Evolutionary conservation across 495 filamentous ascomycete species (phyloP), one percentile per base, ranked within the genome.

Genomic region (Aspergillus nidulans): DNA sequence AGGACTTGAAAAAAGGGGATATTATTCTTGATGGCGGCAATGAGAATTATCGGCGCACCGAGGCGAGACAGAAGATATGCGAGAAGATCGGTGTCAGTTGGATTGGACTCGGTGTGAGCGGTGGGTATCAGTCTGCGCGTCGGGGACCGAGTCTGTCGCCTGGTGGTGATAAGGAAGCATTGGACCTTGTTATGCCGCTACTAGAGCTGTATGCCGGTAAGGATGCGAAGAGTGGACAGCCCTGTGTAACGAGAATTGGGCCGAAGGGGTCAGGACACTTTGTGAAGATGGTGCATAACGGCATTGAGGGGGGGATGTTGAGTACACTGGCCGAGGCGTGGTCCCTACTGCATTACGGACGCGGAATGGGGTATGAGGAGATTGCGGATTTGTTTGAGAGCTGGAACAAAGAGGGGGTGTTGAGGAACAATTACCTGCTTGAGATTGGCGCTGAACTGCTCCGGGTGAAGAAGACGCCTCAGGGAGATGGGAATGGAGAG

Each of bases 281-380:
- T 60, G 84, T 89, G 30, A 90, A 91, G 67, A 90, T 89, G 85
- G 78, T 88, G 0, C 87, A 90, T 61, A 89, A 49, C 61, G 85
- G 85, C 4, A 88, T 90, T 44, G 85, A 91, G 65, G 84, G 88
- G 45, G 85, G 84, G 16, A 86, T 89, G 83, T 71, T 85, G 58
- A 77, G 76, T 23, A 67, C 77, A 5, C 70, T 83, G 24, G 78
- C 77, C 25, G 87, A 90, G 63, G 81, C 82, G 2, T 91, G 85
- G 84, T 77, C 75, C 1, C 78, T 87, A 20, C 80, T 91, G 67
- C 71, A 75, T 30, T 76, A 74, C 40, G 79, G 81, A 13, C 68
- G 90, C 18, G 78, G 75, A 0, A 78, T 89, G 71, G 62, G n/a
- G 8, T 79, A 87, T 55, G 80, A 86, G 15, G 80, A 88, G 47